Base-by-base conservation (phyloP, 345 rosid genomes). In the Bretschneidera sinensis region DNA sequence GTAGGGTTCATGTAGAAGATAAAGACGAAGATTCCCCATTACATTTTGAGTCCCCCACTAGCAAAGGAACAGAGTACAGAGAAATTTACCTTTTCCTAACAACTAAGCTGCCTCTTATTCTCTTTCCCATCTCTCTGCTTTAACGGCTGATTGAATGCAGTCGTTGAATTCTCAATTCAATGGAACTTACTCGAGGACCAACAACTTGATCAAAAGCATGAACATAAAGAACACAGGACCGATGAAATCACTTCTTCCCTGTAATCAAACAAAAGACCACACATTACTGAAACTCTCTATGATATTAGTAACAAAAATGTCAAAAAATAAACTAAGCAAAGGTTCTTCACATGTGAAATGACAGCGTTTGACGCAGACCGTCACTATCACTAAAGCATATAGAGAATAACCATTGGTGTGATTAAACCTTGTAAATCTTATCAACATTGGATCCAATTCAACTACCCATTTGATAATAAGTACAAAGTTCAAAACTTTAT, bases 401-500 rank as follows among this genome's bases (percentile, higher is more conserved):
- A n/a, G n/a, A n/a, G n/a, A n/a, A n/a, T n/a, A n/a, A n/a, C n/a
- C n/a, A n/a, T n/a, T n/a, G n/a, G n/a, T n/a, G n/a, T n/a, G n/a
- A n/a, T n/a, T n/a, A n/a, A n/a, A n/a, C n/a, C n/a, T n/a, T n/a
- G n/a, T n/a, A n/a, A n/a, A n/a, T n/a, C n/a, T n/a, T 21, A 21
- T 23, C n/a, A 14, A 9, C 43, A 22, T n/a, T n/a, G n/a, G n/a
- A n/a, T n/a, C n/a, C n/a, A n/a, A n/a, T n/a, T n/a, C n/a, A n/a
- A n/a, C n/a, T n/a, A n/a, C n/a, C n/a, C n/a, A 22, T 0, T 14
- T n/a, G n/a, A n/a, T n/a, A n/a, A n/a, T n/a, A n/a, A n/a, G n/a
- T n/a, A n/a, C 19, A 59, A 49, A 65, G 9, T 19, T 54, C 0
- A 22, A 0, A 66, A 31, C 68, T 72, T 72, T 61, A 54, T 45